Conservation (phyloP, 495 filamentous ascomycete genomes). For the Annulohypoxylon moriforme region DNA sequence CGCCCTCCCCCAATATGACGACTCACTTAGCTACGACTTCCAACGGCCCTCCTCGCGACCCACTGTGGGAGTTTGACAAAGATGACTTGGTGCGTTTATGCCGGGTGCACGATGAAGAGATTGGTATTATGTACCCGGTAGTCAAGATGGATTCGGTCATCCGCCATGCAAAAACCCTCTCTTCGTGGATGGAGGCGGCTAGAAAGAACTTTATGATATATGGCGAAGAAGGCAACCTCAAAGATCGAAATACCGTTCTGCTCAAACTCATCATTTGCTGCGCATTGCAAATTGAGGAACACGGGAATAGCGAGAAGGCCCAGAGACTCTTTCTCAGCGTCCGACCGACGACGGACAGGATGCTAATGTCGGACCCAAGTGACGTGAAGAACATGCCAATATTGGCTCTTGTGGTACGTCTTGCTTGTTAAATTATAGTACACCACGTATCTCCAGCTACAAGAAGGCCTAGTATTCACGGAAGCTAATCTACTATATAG, state of each 20-base stretch:
- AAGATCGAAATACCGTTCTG: slow-evolving; percentile 74
- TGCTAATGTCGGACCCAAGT: slow-evolving; percentile 71
- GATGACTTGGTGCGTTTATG: slow-evolving; percentile 79
- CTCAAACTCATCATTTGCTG: slow-evolving; percentile 84
- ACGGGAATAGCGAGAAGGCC: slow-evolving; percentile 79
- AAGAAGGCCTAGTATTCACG: not conserved
- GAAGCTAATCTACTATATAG: slow-evolving; percentile 43
- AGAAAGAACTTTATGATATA: slow-evolving; percentile 45
- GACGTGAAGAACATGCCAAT: slow-evolving; percentile 78
- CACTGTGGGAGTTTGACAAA: slow-evolving; percentile 77
- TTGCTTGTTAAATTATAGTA: slow-evolving; percentile 55
- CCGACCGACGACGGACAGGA: slow-evolving; percentile 73
- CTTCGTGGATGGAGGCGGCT: slow-evolving; percentile 71
- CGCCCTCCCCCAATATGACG: slow-evolving; percentile 56
- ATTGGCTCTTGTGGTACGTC: slow-evolving; percentile 68
- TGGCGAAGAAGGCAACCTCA: slow-evolving; percentile 67
- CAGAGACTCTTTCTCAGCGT: slow-evolving; percentile 76
- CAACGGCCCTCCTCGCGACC: slow-evolving; percentile 65
- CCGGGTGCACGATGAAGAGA: slow-evolving; percentile 81
- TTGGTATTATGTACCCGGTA: slow-evolving; percentile 88
- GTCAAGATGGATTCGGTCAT: slow-evolving; percentile 75
- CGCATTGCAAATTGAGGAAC: slow-evolving; percentile 76
- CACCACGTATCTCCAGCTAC: not conserved
- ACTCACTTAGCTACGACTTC: slow-evolving; percentile 53
- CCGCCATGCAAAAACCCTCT: slow-evolving; percentile 71